These are phyloP conservation scores for Catunica adiposa DNA, from an alignment of 2,329 filamentous ascomycete genomes.

Conservation along the genomic window DNA sequence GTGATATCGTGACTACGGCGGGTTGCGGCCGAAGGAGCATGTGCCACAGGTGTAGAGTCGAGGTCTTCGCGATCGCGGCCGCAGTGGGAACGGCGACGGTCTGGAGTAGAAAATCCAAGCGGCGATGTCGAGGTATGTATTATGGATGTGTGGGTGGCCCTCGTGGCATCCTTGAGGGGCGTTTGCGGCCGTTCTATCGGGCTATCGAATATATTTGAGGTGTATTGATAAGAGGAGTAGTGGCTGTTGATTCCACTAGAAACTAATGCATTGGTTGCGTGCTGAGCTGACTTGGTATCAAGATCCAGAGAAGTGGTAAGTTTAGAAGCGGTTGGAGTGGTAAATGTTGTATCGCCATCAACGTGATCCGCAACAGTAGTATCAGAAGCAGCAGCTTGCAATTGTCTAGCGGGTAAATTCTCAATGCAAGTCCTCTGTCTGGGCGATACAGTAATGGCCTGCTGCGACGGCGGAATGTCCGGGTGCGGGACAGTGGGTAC, in stretches of 20 bases:
- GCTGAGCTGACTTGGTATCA: too few relatives aligned
- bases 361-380: too few relatives aligned
- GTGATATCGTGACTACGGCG: slow-evolving; percentile 13
- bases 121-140: background rate
- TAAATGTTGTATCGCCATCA: background rate
- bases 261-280: background rate
- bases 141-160: slow-evolving; percentile 3
- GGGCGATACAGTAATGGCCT: background rate
- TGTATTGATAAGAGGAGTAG: background rate
- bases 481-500: background rate
- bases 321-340: too few relatives aligned
- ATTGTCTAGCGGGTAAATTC: background rate
- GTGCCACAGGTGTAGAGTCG: slow-evolving; percentile 14
- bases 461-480: background rate
- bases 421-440: background rate
- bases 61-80: slow-evolving; percentile 8
- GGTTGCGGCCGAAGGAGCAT: slow-evolving; percentile 17
- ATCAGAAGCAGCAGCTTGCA: background rate
- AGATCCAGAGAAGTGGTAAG: too few relatives aligned
- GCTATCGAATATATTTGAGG: background rate
- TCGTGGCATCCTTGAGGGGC: background rate
- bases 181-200: slow-evolving; percentile 4
- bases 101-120: background rate
- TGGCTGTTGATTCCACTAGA: background rate
- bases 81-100: background rate